Evolutionary conservation across 2,329 filamentous ascomycete species (phyloP).

Genomic region (Apiospora pterosperma): DNA sequence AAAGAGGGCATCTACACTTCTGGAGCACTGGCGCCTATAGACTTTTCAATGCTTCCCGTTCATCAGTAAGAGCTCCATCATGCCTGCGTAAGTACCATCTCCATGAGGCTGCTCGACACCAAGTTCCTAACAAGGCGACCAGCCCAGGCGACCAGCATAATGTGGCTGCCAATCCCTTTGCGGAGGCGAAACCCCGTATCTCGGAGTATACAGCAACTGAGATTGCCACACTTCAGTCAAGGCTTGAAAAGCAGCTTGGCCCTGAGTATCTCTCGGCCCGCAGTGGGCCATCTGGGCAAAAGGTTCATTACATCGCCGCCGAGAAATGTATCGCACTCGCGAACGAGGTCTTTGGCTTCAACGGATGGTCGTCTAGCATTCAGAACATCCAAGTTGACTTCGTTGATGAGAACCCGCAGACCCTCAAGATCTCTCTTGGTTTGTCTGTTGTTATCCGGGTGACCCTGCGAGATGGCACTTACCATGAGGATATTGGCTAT

Average conservation of each 20-base stretch:
- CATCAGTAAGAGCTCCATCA: not conserved
- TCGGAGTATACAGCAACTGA: conserved; percentile 84
- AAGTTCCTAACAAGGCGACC: conserved; percentile 8
- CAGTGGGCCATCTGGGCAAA: conserved; percentile 76
- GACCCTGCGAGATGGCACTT: conserved; percentile 90
- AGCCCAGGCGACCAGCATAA: conserved; percentile 70
- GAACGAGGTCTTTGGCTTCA: conserved; percentile 32
- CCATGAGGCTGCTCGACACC: not conserved
- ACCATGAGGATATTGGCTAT: conserved; percentile 95
- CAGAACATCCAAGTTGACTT: conserved; percentile 94
- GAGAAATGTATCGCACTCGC: conserved; percentile 85
- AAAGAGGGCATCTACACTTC: not conserved
- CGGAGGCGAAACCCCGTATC: conserved; percentile 65
- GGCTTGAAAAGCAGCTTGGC: conserved; percentile 88
- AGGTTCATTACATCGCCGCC: conserved; percentile 90
- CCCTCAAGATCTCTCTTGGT: conserved; percentile 77
- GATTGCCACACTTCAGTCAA: conserved; percentile 81
- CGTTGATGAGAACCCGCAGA: conserved; percentile 80
- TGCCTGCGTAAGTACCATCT: not conserved
- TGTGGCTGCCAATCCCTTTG: conserved; percentile 72
- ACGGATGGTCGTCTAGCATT: conserved; percentile 84
- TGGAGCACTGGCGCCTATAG: not conserved
- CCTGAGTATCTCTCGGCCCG: conserved; percentile 93
- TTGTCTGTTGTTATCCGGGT: conserved; percentile 88
- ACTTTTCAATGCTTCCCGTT: not conserved